Percentiles rank a stretch among this genome's conserved stretches.
Conservation (phyloP, 2,329 filamentous ascomycete species). For the Ophiostoma australiae region DNA sequence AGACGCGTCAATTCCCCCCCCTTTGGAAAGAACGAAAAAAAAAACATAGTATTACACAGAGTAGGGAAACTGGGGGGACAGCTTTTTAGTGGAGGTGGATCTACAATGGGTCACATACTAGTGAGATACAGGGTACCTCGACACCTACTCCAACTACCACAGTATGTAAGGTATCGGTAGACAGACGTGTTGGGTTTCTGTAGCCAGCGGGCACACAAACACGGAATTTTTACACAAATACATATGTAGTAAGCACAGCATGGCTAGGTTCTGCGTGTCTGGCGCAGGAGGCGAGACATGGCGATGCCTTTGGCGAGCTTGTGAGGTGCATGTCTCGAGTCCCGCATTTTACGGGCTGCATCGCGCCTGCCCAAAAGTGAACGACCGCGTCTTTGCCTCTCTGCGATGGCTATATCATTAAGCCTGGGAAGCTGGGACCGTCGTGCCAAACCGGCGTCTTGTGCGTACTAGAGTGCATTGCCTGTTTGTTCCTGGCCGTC, state of each 20-base stretch:
- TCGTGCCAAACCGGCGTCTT: too few relatives aligned
- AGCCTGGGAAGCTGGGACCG: neutral
- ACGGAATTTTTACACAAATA: too few relatives aligned
- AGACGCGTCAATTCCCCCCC: constrained; percentile 23
- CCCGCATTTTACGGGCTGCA: neutral
- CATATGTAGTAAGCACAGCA: neutral
- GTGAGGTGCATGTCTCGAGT: neutral
- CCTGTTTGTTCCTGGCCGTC: neutral
- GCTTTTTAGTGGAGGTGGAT: constrained; percentile 25
- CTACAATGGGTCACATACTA: constrained; percentile 23
- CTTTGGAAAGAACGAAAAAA: constrained; percentile 21
- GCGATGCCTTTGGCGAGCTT: neutral
- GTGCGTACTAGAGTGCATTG: too few relatives aligned
- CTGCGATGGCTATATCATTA: too few relatives aligned
- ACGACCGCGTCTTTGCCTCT: neutral
- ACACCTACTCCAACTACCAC: too few relatives aligned
- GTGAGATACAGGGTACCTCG: constrained; percentile 20
- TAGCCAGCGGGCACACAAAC: too few relatives aligned
- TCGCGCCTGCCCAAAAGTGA: neutral
- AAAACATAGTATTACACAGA: too few relatives aligned
- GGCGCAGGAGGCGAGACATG: constrained; percentile 4
- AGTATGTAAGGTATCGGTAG: too few relatives aligned
- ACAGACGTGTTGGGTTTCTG: neutral
- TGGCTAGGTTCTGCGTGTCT: neutral
- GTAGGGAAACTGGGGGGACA: constrained; percentile 22